Evolutionary conservation across 345 rosid genomes (phyloP).

Genomic region (Gossypium longicalyx): DNA sequence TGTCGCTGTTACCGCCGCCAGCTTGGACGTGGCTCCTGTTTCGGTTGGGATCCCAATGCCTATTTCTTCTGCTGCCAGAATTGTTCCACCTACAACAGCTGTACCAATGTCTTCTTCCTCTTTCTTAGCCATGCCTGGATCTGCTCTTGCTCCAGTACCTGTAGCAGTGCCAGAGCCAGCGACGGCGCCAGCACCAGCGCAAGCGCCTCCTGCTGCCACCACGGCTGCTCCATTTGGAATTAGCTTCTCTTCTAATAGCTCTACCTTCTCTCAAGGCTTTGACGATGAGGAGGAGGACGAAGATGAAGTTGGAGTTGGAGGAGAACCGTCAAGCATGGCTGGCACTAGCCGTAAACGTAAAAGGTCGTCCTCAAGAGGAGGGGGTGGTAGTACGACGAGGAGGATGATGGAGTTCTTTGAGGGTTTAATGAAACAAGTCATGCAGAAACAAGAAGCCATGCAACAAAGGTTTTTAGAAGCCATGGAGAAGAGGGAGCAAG

Average conservation of each 20-base stretch:
- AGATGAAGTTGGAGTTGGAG: constrained; percentile 25
- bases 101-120: constrained; percentile 22
- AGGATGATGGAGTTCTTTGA: constrained; percentile 73
- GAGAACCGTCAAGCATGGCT: constrained; percentile 34
- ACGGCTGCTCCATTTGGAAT: constrained; percentile 26
- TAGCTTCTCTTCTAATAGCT: constrained; percentile 59
- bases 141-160: constrained; percentile 11
- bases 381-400: constrained; percentile 17
- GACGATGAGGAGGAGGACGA: constrained; percentile 37
- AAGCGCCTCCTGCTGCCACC: neutral
- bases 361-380: constrained; percentile 32
- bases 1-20: neutral
- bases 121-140: constrained; percentile 17
- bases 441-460: constrained; percentile 81
- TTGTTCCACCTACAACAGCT: constrained; percentile 24
- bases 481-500: constrained; percentile 78
- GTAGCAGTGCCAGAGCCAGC: neutral
- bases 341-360: constrained; percentile 66
- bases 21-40: constrained; percentile 37
- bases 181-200: neutral
- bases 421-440: constrained; percentile 60
- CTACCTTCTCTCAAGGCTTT: constrained; percentile 52
- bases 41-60: constrained; percentile 47
- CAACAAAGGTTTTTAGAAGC: constrained; percentile 71
- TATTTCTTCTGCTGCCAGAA: constrained; percentile 22